A percentile compares a stretch with the other conserved stretches of the same genome.
These are phyloP conservation scores for Rhizopogon vinicolor DNA, from an alignment of 768 basidiomycete species.

Conservation along the genomic window DNA sequence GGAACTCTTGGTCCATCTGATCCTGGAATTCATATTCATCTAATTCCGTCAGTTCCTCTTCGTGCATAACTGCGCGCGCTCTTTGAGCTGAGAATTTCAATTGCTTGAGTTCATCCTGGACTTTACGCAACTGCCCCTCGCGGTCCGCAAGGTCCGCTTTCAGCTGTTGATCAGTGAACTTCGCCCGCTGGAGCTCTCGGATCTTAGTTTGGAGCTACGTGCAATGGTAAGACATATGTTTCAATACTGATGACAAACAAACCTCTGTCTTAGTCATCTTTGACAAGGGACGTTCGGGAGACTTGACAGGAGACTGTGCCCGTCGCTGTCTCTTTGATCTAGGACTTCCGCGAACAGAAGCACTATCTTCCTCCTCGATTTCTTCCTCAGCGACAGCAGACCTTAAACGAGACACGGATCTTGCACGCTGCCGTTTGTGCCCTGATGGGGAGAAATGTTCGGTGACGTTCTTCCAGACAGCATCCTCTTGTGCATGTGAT, in stretches of 20 bases:
- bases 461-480: constrained; percentile 36
- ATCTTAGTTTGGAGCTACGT: neutral
- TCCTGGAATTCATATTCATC: constrained; percentile 2
- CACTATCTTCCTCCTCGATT: constrained; percentile 6
- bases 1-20: neutral
- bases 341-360: constrained; percentile 5
- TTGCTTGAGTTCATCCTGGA: neutral
- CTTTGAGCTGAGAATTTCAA: neutral
- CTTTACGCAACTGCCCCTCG: constrained; percentile 15
- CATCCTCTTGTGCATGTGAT: constrained; percentile 29
- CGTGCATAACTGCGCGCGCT: neutral
- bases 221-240: neutral
- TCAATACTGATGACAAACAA: neutral
- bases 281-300: constrained; percentile 21
- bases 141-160: constrained; percentile 23
- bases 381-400: neutral
- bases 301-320: constrained; percentile 2
- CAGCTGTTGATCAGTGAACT: constrained; percentile 16
- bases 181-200: neutral
- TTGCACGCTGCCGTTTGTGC: constrained; percentile 4
- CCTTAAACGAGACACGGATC: constrained; percentile 2
- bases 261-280: constrained; percentile 42
- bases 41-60: constrained; percentile 9
- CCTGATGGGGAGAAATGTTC: constrained; percentile 19
- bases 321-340: constrained; percentile 8